Base-by-base conservation (phyloP, 1,139 yeast species). In the Kodamaea anthophila region DNA sequence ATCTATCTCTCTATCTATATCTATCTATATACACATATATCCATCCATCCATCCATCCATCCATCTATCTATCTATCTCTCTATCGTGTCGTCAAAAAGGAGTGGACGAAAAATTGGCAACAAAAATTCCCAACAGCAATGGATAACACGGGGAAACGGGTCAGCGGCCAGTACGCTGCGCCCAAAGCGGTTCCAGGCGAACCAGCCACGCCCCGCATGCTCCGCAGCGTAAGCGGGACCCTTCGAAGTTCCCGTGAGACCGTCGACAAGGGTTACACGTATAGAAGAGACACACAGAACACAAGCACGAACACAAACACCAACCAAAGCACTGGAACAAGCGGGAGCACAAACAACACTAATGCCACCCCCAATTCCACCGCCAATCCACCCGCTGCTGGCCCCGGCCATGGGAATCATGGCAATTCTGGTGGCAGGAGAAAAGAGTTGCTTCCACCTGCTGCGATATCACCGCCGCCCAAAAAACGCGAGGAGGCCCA, bases 201-300 rank as follows among this genome's bases (percentile, higher is more conserved):
- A 31, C 87, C 86, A 2, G 88, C 88, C 3, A 79, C 88, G 1
- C 83, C 87, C n/a, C 60, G 88, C 44, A 81, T 81, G 91, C 59
- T 81, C 43, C 65, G 86, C 38, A 74, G 73, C 42, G 69, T 67
- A 9, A 63, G 66, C 39, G 64, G 66, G 22, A 53, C 60, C 26
- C 40, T 58, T 35, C 56, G 25, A 13, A 13, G 22, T 23, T 21
- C 33, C 15, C 27, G 23, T 23, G 21, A 23, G 19, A 20, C 15
- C 23, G 10, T 13, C 8, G 18, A 16, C 18, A 16, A 16, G 18
- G 9, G 9, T 9, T 15, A 15, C 9, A n/a, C n/a, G n/a, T n/a
- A n/a, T n/a, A n/a, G n/a, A n/a, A n/a, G n/a, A n/a, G n/a, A n/a
- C n/a, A n/a, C n/a, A n/a, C 26, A 15, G 20, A 15, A 23, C 5